phyloP scores from a whole-genome alignment of 495 filamentous ascomycete genomes.

The Aspergillus ostianus region DNA sequence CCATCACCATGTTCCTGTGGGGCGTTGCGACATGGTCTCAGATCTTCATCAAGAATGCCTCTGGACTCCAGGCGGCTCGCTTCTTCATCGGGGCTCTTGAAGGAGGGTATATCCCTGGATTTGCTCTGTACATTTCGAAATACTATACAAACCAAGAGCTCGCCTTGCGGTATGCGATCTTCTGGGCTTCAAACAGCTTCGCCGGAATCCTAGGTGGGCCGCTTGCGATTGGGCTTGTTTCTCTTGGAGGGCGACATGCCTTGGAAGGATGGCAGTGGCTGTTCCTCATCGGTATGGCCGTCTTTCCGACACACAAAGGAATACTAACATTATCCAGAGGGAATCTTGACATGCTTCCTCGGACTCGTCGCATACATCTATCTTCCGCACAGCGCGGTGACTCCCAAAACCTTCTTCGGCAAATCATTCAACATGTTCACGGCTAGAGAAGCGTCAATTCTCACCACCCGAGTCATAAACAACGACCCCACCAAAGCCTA shows the following conservation, averaged over 20 bases:
- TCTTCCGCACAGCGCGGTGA: background rate
- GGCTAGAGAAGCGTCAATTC: background rate
- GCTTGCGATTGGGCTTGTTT: background rate
- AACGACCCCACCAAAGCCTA: background rate
- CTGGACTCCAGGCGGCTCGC: conserved; percentile 32
- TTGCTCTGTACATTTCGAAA: conserved; percentile 39
- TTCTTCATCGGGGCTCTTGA: conserved; percentile 39
- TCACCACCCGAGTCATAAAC: background rate
- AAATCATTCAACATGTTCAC: background rate
- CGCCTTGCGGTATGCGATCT: background rate
- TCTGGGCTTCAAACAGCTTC: background rate
- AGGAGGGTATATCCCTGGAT: conserved; percentile 40
- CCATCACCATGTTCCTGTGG: conserved; percentile 22
- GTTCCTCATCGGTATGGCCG: background rate
- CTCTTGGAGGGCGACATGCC: background rate
- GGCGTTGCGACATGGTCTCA: conserved; percentile 22
- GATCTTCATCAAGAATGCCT: conserved; percentile 30
- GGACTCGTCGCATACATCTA: background rate
- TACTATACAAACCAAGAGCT: conserved; percentile 7
- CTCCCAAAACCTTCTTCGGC: background rate
- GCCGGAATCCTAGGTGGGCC: background rate
- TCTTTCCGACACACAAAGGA: background rate
- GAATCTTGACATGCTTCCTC: background rate
- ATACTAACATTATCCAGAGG: background rate
- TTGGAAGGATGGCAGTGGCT: background rate